A percentile compares a stretch with the other conserved stretches of the same genome.
Conservation (phyloP, 2,329 filamentous ascomycete species). For the Periglandula ipomoeae region DNA sequence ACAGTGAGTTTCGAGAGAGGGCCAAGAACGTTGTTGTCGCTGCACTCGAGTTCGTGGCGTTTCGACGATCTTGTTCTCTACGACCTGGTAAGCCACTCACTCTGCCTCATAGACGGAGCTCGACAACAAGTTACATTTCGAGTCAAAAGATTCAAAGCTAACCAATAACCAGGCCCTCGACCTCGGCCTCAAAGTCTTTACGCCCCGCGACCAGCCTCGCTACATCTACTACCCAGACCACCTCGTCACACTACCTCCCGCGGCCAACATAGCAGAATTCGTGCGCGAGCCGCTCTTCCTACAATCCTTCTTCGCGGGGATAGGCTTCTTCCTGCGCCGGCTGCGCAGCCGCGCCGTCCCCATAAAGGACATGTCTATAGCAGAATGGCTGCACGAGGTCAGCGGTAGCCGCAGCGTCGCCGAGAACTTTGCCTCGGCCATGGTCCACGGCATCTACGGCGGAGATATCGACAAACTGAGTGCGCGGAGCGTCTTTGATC, state of each 20-base stretch:
- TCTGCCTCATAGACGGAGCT: too few relatives aligned
- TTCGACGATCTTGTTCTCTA: conserved; percentile 59
- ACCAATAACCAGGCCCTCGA: conserved; percentile 23
- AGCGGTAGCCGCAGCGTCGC: conserved; percentile 33
- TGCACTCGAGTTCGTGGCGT: conserved; percentile 27
- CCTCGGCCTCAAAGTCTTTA: conserved; percentile 33
- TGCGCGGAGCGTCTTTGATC: conserved; percentile 46
- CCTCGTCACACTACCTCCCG: conserved; percentile 28
- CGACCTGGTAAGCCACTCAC: conserved; percentile 59
- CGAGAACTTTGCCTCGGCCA: conserved; percentile 66
- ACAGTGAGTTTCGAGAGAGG: conserved; percentile 72
- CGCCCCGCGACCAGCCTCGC: conserved; percentile 42
- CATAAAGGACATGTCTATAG: conserved; percentile 24
- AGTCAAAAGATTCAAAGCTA: too few relatives aligned
- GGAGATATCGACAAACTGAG: conserved; percentile 80
- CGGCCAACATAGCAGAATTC: conserved; percentile 16
- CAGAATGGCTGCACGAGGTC: conserved; percentile 25
- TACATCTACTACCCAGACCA: conserved; percentile 87
- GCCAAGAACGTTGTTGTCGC: conserved; percentile 63
- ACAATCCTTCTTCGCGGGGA: conserved; percentile 18
- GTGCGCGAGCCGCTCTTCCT: conserved; percentile 24
- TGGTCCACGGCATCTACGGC: conserved; percentile 83
- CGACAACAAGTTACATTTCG: too few relatives aligned
- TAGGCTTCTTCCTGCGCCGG: conserved; percentile 17
- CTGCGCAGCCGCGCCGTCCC: conserved; percentile 13